Base-by-base conservation (phyloP, 805 yeast species). In the Blastobotrys attinorum region DNA sequence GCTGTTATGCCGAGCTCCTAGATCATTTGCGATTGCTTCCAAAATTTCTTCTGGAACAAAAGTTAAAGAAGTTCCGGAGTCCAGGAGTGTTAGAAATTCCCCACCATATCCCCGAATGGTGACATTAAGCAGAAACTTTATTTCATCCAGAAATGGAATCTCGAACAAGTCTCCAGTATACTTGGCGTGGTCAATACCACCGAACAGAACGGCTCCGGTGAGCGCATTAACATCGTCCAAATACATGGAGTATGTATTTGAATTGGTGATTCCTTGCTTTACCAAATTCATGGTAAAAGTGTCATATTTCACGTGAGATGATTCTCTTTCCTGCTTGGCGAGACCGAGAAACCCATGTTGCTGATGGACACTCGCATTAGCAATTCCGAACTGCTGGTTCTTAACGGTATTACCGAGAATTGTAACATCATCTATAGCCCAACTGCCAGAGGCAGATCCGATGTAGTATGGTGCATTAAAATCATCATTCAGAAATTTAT, bases 311-410 rank as follows among this genome's bases (percentile, higher is more conserved):
- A 16, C 18, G 17, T 21, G 27, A 3, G 42, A 15, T n/a, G 36
- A 29, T 1, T 49, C 39, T 5, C 32, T 38, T 38, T 13, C 54
- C 49, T 3, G 63, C 58, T 46, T 62, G 68, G 32, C 54, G 52
- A 46, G 34, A 15, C 49, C 52, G 3, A 47, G 54, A 15, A 64
- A 59, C 45, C 94, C 92, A 58, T 46, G 46, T 10, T 46, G 39
- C n/a, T n/a, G n/a, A n/a, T n/a, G n/a, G n/a, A n/a, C n/a, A n/a
- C n/a, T n/a, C n/a, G n/a, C n/a, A n/a, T 79, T 77, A 10, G 81
- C 87, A 20, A 85, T 76, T 1, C 89, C 95, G 60, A 86, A 72
- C 10, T 84, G 75, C 35, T 81, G 62, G 42, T 66, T 63, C 1
- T 66, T 50, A n/a, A 83, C 69, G 3, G 69, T 61, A 21, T 72